Evolutionary conservation across 371 early-diverging fungal species (phyloP), one percentile per base, ranked within the genome.

Genomic region (Mucor velutinosus): DNA sequence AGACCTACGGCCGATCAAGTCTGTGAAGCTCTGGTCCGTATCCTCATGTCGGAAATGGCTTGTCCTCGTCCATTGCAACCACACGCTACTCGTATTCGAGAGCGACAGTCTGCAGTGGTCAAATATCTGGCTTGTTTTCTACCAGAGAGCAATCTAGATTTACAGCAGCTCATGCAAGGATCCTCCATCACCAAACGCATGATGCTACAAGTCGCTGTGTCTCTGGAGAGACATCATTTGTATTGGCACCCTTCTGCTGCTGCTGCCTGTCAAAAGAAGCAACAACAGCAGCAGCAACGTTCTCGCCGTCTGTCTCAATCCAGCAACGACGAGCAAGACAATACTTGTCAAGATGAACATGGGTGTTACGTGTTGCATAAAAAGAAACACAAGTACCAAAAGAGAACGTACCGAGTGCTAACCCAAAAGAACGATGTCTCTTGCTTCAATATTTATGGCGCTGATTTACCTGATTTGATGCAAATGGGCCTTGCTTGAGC

Each of bases 181-280:
- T 65, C 72, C 1, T 64, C 68, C 14, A 37, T 72, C 0, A 49
- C 68, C 19, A 72, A 65, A 33, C 72, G 72, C 10, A 68, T 72
- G 68, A 57, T 57, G 57, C 11, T 72, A 1, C 72, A 64, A 4
- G 55, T 66, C 51, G 32, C 43, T 2, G 29, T 63, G 1, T 71
- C 71, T 1, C 32, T 64, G 23, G 62, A 56, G 19, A 23, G 41
- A 39, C 41, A 56, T 29, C 45, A 45, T 19, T n/a, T 45, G 6
- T 45, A 45, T 19, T 51, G 63, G 53, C 53, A 49, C 4, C n/a
- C n/a, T 57, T 27, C n/a, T n/a, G n/a, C 57, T 32, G 10, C 57
- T 32, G 33, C 33, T 7, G 33, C 33, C 33, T 57, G 11, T 53
- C 19, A 7, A 12, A 21, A 53, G 27, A 53, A 21, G 11, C 27